These are phyloP conservation scores for Cerioporus squamosus DNA, from an alignment of 1,284 basidiomycete species.

Conservation along the genomic window DNA sequence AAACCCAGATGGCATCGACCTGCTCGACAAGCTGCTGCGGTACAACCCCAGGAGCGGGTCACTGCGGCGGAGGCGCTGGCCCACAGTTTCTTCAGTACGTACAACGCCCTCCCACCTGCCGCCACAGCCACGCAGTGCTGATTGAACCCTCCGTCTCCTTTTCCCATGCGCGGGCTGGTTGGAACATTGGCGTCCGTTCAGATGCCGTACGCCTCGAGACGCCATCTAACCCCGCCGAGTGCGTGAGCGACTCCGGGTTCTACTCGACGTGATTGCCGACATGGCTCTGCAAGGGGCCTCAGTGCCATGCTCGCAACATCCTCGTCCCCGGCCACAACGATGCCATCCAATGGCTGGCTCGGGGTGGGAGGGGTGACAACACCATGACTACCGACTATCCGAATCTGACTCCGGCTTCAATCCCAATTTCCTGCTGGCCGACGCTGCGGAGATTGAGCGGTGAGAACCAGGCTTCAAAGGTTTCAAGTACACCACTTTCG, in stretches of 20 bases:
- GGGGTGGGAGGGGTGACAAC: too few relatives aligned
- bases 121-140: constrained; percentile 13
- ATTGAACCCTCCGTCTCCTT: neutral
- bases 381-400: too few relatives aligned
- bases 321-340: neutral
- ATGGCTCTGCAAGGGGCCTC: neutral
- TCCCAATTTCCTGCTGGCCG: too few relatives aligned
- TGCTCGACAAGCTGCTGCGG: constrained; percentile 82
- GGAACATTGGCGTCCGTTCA: constrained; percentile 20
- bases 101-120: neutral
- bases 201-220: constrained; percentile 61
- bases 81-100: constrained; percentile 80
- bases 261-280: constrained; percentile 47
- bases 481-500: too few relatives aligned
- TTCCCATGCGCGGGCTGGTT: neutral
- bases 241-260: constrained; percentile 62
- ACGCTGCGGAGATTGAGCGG: too few relatives aligned
- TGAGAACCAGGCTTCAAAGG: too few relatives aligned
- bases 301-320: neutral
- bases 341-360: neutral
- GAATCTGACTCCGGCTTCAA: too few relatives aligned
- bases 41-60: constrained; percentile 84
- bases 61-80: constrained; percentile 81
- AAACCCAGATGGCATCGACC: constrained; percentile 77
- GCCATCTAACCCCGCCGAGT: constrained; percentile 51